Evolutionary conservation across 495 filamentous ascomycete species (phyloP), one percentile per base, ranked within the genome.

Genomic region (Penicillium cataractarum): DNA sequence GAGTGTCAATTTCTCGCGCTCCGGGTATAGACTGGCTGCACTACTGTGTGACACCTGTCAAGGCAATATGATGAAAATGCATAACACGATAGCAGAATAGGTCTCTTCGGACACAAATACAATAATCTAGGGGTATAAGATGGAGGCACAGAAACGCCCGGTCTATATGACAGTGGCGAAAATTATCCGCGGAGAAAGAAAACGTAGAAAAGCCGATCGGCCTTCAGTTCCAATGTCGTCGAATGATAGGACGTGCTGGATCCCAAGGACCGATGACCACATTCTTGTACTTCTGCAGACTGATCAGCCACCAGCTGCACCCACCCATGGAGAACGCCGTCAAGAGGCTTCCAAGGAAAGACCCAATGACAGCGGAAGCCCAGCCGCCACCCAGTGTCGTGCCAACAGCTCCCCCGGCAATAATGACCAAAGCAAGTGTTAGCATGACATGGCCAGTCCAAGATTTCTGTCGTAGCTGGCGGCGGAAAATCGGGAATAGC

Each of bases 261-360:
- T 99, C 95, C 95, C 95, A 99, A 4, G 95, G 95, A 32, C 95
- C 95, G 69, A 92, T 91, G 59, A 99, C 97, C 73, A 97, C 95
- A 76, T 98, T 98, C 83, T 99, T 99, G 76, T 97, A 99, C 79
- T 94, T 93, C 77, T 99, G 95, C 74, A 99, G 76, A 50, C 91
- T 90, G 71, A 99, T 98, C 60, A 99, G 78, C 96, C 96, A 98
- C 94, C 92, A 97, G 67, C 90, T 94, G 71, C 93, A 97, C 44
- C 91, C 89, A 3, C 94, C 95, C 91, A 97, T 96, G 2, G 86
- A 88, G 32, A 96, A 65, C 3, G 86, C 84, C 3, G 89, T 90
- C 35, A 89, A 68, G 50, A 90, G 74, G 24, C 85, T 84, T 6
- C 93, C 91, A 6, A 97, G 71, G 40, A 97, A 82, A 12, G 89